These are phyloP conservation scores for Coleophoma crateriformis DNA, from an alignment of 2,329 filamentous ascomycete species.

Conservation along the genomic window DNA sequence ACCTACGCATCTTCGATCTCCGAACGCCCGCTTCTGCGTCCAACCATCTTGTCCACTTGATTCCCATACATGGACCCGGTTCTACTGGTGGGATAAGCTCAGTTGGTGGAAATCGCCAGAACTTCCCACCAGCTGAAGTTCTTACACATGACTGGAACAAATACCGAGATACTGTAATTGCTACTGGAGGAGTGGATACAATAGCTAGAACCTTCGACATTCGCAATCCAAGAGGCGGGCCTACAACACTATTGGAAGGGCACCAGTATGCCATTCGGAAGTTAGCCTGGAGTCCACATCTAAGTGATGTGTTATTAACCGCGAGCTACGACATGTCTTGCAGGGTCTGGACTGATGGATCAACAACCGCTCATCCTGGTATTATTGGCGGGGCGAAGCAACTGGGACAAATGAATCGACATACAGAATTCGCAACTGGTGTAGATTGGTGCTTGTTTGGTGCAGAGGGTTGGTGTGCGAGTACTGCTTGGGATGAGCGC, in stretches of 20 bases:
- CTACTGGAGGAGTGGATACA: constrained; percentile 84
- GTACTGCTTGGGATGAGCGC: constrained; percentile 89
- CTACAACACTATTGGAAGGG: constrained; percentile 68
- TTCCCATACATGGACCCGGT: constrained; percentile 71
- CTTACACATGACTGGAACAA: constrained; percentile 99
- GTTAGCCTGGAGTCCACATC: constrained; percentile 87
- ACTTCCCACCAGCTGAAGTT: constrained; percentile 52
- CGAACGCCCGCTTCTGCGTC: constrained; percentile 78
- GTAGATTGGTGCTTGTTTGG: constrained; percentile 99
- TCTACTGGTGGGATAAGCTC: constrained; percentile 17
- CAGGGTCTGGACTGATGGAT: constrained; percentile 82
- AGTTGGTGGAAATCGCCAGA: constrained; percentile 21
- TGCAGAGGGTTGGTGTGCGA: constrained; percentile 90
- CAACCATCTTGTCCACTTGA: constrained; percentile 78
- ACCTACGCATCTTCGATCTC: constrained; percentile 87
- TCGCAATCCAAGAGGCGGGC: constrained; percentile 66
- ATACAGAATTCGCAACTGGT: constrained; percentile 94
- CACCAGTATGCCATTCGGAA: constrained; percentile 89
- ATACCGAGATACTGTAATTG: constrained; percentile 79
- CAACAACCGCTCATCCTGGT: constrained; percentile 27
- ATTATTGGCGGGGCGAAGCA: constrained; percentile 19
- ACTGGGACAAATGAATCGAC: constrained; percentile 73
- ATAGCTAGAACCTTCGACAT: constrained; percentile 88
- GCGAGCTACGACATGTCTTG: constrained; percentile 99
- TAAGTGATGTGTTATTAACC: constrained; percentile 80